Conservation (phyloP, 192 early-diverging fungal genomes). For the Coemansia sp. region DNA sequence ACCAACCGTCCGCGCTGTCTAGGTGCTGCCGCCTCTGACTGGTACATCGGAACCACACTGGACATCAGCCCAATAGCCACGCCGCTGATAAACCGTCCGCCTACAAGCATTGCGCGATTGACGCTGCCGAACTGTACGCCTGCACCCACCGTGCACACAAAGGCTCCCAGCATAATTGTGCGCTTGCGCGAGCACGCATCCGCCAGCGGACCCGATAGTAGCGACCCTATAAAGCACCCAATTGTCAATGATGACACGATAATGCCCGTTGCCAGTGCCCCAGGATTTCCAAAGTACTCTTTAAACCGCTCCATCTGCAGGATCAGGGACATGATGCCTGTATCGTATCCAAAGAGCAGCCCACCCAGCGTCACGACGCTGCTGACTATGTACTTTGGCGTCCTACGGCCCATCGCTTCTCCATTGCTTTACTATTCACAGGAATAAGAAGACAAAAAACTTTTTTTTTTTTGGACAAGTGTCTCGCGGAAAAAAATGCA, state of each 20-base stretch:
- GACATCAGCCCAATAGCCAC: constrained; percentile 51
- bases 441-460: neutral
- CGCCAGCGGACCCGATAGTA: constrained; percentile 61
- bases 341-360: constrained; percentile 29
- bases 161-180: constrained; percentile 44
- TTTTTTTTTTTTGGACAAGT: too few relatives aligned
- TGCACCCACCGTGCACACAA: constrained; percentile 48
- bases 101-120: constrained; percentile 37
- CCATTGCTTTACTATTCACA: constrained; percentile 7
- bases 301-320: constrained; percentile 64
- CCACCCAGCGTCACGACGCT: constrained; percentile 24
- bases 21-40: constrained; percentile 56
- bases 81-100: constrained; percentile 47
- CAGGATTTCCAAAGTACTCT: constrained; percentile 58
- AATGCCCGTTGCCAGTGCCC: constrained; percentile 52
- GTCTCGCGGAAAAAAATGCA: neutral
- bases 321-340: constrained; percentile 29
- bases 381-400: constrained; percentile 24
- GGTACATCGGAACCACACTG: constrained; percentile 43
- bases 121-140: constrained; percentile 47
- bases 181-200: constrained; percentile 63
- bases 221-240: constrained; percentile 70
- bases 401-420: constrained; percentile 14
- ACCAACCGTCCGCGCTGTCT: constrained; percentile 56
- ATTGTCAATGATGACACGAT: constrained; percentile 64